Evolutionary conservation across 768 basidiomycete genomes (phyloP), one percentile per base, ranked within the genome.

Genomic region (Lactarius evosmus): DNA sequence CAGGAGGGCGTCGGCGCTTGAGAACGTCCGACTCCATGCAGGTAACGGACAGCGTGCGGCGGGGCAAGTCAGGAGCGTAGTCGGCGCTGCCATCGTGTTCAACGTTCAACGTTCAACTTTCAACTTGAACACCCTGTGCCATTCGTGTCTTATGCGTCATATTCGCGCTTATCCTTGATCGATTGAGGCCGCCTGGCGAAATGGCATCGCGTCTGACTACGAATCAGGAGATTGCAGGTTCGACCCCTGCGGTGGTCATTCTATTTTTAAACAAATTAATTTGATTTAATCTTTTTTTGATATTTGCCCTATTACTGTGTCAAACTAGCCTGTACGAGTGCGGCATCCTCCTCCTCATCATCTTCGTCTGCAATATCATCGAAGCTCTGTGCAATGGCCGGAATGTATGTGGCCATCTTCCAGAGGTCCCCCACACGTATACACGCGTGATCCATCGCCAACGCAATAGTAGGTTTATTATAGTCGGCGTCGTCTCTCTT

Each of bases 151-250:
- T n/a, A n/a, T n/a, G n/a, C n/a, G n/a, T 30, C 17, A 9, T 53
- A 29, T 19, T 6, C 16, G 22, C 29, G 2, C 40, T 49, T 8
- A 1, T 14, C 27, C 2, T 1, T 9, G 3, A 0, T 1, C 0
- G 4, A 5, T 30, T 11, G 32, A 16, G 88, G 88, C 87, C 86
- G 88, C 85, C 85, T 89, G 88, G 88, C 88, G 88, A 89, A 90
- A 89, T 89, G 89, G 89, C 87, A 91, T 90, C 88, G 88, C 88
- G 88, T 90, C 88, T 90, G 88, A 89, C 88, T 89, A 88, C 88
- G 87, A 88, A 89, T 89, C 89, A 89, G 89, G 88, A 91, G 89
- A 89, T 89, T 89, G 88, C 87, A 90, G 89, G 89, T 90, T 91
- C 89, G 87, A 90, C 81, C 85, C 88, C 88, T 91, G 87, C 85